Percentiles rank a stretch among this genome's conserved stretches.
These are phyloP conservation scores for Phellopilus nigrolimitatus DNA, from an alignment of 1,284 basidiomycete species.

Conservation along the genomic window DNA sequence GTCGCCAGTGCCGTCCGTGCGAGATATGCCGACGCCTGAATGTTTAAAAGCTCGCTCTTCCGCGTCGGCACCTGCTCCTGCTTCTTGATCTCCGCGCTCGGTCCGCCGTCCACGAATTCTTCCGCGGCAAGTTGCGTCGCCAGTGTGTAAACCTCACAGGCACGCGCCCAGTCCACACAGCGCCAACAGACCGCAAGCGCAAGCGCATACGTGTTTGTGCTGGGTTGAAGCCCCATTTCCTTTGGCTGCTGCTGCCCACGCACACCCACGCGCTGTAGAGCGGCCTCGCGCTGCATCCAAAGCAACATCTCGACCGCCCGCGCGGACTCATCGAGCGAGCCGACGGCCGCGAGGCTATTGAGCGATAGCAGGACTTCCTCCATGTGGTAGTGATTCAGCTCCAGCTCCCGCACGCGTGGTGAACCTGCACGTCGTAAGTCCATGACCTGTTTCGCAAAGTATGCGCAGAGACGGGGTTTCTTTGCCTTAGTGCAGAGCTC, in stretches of 20 bases:
- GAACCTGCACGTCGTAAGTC: constrained; percentile 25
- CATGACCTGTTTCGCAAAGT: constrained; percentile 56
- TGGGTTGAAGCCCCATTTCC: constrained; percentile 49
- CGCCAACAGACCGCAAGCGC: constrained; percentile 57
- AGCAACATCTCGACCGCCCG: constrained; percentile 53
- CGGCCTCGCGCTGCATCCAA: constrained; percentile 47
- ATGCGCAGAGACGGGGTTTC: constrained; percentile 42
- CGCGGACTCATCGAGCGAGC: constrained; percentile 27
- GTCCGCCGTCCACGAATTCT: constrained; percentile 10
- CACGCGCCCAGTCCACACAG: constrained; percentile 54
- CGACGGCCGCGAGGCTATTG: constrained; percentile 37
- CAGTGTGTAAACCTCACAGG: constrained; percentile 34
- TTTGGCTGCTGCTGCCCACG: constrained; percentile 33
- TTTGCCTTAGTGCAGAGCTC: constrained; percentile 47
- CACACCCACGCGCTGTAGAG: constrained; percentile 36
- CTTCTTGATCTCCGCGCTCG: background rate
- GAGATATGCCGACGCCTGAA: constrained; percentile 47
- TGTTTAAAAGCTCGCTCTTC: constrained; percentile 31
- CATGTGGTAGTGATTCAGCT: constrained; percentile 50
- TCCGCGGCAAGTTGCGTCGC: constrained; percentile 13
- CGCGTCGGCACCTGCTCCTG: constrained; percentile 17
- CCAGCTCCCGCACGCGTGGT: constrained; percentile 29
- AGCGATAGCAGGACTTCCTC: constrained; percentile 54
- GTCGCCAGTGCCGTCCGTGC: constrained; percentile 49
- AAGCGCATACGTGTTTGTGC: constrained; percentile 46